Percentiles rank a stretch among this genome's conserved stretches.
These are phyloP conservation scores for Mycena capillaripes DNA, from an alignment of 768 basidiomycete species.

Conservation along the genomic window DNA sequence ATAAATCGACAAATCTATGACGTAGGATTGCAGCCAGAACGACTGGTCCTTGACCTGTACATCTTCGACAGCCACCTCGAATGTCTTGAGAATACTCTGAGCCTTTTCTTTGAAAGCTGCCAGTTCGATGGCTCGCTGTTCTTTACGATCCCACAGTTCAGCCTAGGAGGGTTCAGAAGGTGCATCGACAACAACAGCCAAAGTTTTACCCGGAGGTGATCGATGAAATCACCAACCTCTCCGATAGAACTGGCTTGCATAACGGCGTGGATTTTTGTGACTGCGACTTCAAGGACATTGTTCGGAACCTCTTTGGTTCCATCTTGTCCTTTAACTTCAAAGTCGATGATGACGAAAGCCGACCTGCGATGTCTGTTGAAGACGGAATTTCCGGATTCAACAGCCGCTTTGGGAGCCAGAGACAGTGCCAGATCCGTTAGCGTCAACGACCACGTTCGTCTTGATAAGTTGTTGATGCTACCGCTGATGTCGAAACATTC, in stretches of 20 bases:
- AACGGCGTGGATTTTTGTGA: slow-evolving; percentile 90
- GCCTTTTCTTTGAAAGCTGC: slow-evolving; percentile 89
- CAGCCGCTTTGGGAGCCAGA: slow-evolving; percentile 71
- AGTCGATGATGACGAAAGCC: slow-evolving; percentile 89
- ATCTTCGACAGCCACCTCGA: slow-evolving; percentile 74
- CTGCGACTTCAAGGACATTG: slow-evolving; percentile 63
- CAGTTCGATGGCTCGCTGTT: slow-evolving; percentile 83
- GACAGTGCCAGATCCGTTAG: slow-evolving; percentile 88
- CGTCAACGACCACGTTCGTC: slow-evolving; percentile 74
- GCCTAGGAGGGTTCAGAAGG: slow-evolving; percentile 55
- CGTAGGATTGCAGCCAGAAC: slow-evolving; percentile 70
- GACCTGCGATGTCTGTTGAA: slow-evolving; percentile 76
- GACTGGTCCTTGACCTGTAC: slow-evolving; percentile 49
- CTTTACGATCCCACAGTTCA: slow-evolving; percentile 81
- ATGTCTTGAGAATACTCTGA: slow-evolving; percentile 77
- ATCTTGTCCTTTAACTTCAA: slow-evolving; percentile 58
- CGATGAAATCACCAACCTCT: slow-evolving; percentile 90
- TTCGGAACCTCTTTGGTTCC: slow-evolving; percentile 39
- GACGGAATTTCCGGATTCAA: slow-evolving; percentile 49
- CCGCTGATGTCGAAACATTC: slow-evolving; percentile 85
- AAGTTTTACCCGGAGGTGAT: slow-evolving; percentile 78
- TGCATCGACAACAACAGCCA: background rate
- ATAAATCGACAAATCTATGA: slow-evolving; percentile 66
- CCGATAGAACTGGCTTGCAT: slow-evolving; percentile 95
- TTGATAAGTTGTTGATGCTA: slow-evolving; percentile 61